These are phyloP conservation scores for Xylaria nigripes DNA, from an alignment of 495 filamentous ascomycete genomes.

Conservation along the genomic window DNA sequence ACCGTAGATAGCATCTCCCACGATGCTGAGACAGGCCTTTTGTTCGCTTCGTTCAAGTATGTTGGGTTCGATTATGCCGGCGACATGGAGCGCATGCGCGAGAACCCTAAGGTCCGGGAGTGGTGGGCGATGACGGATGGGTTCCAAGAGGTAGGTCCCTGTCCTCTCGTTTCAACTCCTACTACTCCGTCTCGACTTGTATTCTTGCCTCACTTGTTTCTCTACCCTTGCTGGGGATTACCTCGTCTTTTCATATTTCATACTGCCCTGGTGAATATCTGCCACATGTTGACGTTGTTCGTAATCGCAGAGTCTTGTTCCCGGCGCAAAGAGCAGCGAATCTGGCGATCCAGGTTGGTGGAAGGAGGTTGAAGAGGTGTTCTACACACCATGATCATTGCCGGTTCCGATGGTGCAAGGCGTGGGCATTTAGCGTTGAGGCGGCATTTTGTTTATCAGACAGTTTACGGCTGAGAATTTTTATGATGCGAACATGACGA, in stretches of 20 bases:
- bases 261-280: not conserved
- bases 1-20: conserved; percentile 63
- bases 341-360: conserved; percentile 60
- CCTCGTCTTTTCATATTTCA: not conserved
- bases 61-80: conserved; percentile 57
- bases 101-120: conserved; percentile 60
- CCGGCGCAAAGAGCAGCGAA: conserved; percentile 53
- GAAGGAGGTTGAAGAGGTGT: conserved; percentile 64
- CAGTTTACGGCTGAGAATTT: no score
- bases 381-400: conserved; percentile 44
- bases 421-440: no score
- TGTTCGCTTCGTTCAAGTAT: conserved; percentile 71
- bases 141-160: conserved; percentile 47
- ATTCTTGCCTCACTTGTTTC: not conserved
- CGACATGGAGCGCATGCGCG: conserved; percentile 65
- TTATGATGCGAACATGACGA: no score
- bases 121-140: conserved; percentile 75
- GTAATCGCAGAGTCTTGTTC: conserved; percentile 37
- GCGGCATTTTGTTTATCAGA: no score
- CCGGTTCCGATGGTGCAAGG: not conserved
- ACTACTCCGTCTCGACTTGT: not conserved
- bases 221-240: no score
- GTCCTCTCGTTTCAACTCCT: not conserved
- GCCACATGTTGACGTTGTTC: not conserved
- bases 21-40: conserved; percentile 49